A percentile compares a stretch with the other conserved stretches of the same genome.
These are phyloP conservation scores for Rhodomyrtus tomentosa DNA, from an alignment of 345 rosid species.

Conservation along the genomic window DNA sequence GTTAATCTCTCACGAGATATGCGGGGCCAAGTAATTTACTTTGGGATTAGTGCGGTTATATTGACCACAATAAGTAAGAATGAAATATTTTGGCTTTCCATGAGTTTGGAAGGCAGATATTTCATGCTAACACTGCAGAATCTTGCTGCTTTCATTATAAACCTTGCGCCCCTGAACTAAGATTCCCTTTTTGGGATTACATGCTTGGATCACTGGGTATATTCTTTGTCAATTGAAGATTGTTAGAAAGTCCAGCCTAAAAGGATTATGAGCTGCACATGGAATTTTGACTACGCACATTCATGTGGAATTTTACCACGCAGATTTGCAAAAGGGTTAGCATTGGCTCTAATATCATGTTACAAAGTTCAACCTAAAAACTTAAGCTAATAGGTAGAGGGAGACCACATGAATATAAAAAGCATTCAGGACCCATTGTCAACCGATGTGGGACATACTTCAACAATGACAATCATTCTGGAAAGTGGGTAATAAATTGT, in stretches of 20 bases:
- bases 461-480: not conserved
- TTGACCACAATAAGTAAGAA: not conserved
- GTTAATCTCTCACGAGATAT: not conserved
- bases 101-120: not conserved
- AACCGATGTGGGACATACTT: no score
- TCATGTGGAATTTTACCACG: no score
- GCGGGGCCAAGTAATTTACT: not conserved
- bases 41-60: not conserved
- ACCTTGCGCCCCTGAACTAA: not conserved
- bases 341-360: no score
- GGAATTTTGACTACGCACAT: no score
- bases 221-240: not conserved
- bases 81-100: not conserved
- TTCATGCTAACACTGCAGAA: not conserved
- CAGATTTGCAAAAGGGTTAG: no score
- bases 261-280: no score
- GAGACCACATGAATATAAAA: no score
- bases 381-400: no score
- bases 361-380: no score
- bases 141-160: not conserved
- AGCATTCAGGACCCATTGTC: no score
- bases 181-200: not conserved
- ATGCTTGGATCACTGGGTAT: not conserved
- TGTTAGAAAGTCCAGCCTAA: no score
- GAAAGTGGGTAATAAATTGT: not conserved